Evolutionary conservation across 2,329 filamentous ascomycete species (phyloP), one percentile per base, ranked within the genome.

Genomic region (Blastomyces gilchristii): DNA sequence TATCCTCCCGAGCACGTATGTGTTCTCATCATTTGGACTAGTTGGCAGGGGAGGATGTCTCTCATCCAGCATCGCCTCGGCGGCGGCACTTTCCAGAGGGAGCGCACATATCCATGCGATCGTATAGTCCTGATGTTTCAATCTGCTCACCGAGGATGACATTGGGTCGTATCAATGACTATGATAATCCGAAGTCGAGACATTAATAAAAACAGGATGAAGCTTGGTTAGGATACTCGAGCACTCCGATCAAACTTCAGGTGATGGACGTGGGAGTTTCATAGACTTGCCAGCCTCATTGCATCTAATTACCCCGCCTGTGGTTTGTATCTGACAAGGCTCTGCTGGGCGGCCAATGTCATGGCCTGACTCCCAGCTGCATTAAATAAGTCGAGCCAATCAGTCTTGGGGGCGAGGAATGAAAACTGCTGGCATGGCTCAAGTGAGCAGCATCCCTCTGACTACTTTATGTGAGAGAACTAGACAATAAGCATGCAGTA

Each of bases 1-100:
- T 22, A 70, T 65, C 22, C 60, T 63, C 31, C 69, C 68, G 18
- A 70, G 62, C n/a, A 63, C 50, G 56, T 70, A 69, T 41, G 34
- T 61, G 56, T 70, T 70, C 34, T 58, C 52, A 56, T 70, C 68
- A 37, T 41, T 43, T 54, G 39, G 43, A 12, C 6, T 39, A 9
- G n/a, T 54, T 45, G 62, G 43, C 39, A 64, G 53, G 4, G 53
- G 34, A 9, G n/a, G 28, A 45, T 67, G 64, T 11, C 22, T 47
- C 52, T 65, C 54, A 58, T 66, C 65, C n/a, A 67, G 43, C 65
- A 64, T 66, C 12, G 50, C 37, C 41, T 61, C 39, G 16, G 60
- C 65, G 8, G 63, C 64, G 7, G 62, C 49, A 3, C 53, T 22
- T 28, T 67, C 65, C 8, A 62, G 16, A 31, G 62, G 54, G 2